Evolutionary conservation across 208 protist species (phyloP).

Genomic region (Wallacemonas sp.): DNA sequence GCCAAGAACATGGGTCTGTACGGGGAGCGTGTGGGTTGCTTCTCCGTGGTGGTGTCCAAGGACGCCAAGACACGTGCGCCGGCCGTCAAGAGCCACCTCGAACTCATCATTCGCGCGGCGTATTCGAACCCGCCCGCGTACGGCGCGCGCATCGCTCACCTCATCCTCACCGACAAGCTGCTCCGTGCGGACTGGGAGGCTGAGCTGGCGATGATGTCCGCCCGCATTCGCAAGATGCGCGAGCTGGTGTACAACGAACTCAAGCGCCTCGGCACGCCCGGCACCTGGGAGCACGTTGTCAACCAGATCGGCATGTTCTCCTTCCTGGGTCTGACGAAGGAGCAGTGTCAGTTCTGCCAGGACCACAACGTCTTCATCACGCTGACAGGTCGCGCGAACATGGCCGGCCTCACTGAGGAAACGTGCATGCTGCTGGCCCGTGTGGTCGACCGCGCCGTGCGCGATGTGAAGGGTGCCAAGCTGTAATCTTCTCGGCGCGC

Average conservation of each 20-base stretch:
- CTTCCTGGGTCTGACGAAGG: slow-evolving; percentile 93
- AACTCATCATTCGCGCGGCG: slow-evolving; percentile 88
- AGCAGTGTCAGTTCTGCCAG: slow-evolving; percentile 76
- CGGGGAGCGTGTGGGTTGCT: slow-evolving; percentile 92
- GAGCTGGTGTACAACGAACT: slow-evolving; percentile 75
- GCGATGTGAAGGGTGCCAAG: slow-evolving; percentile 13
- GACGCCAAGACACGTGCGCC: slow-evolving; percentile 49
- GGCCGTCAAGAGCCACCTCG: slow-evolving; percentile 72
- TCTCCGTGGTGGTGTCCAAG: slow-evolving; percentile 82
- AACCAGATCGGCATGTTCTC: slow-evolving; percentile 99
- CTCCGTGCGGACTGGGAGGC: slow-evolving; percentile 90
- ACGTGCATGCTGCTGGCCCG: slow-evolving; percentile 63
- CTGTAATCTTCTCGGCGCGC: background rate
- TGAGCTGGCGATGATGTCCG: slow-evolving; percentile 91
- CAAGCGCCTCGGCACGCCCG: slow-evolving; percentile 63
- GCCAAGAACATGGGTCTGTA: slow-evolving; percentile 99
- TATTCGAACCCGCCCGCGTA: slow-evolving; percentile 97
- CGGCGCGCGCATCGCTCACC: slow-evolving; percentile 94
- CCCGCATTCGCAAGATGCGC: slow-evolving; percentile 86
- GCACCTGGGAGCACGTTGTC: slow-evolving; percentile 95
- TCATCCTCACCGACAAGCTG: slow-evolving; percentile 81
- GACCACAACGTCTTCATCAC: slow-evolving; percentile 79
- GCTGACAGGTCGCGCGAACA: slow-evolving; percentile 74
- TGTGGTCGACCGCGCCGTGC: slow-evolving; percentile 70
- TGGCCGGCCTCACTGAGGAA: slow-evolving; percentile 70